These are phyloP conservation scores for Sporothrix schenckii DNA, from an alignment of 2,329 filamentous ascomycete genomes.

Conservation along the genomic window DNA sequence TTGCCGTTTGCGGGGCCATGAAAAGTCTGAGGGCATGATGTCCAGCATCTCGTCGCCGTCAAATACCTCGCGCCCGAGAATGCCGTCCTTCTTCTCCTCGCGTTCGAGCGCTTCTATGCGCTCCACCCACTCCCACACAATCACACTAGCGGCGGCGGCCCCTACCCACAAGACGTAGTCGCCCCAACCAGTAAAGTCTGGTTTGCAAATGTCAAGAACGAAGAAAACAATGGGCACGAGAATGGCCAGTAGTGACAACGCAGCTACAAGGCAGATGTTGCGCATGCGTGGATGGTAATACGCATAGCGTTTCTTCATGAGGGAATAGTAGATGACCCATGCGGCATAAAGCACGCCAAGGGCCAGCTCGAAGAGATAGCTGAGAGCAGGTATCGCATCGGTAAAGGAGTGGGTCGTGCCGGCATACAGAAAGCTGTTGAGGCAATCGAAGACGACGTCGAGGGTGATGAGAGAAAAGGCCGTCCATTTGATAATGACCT, in stretches of 20 bases:
- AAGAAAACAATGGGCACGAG: slow-evolving; percentile 92
- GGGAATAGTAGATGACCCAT: slow-evolving; percentile 89
- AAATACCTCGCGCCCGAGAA: slow-evolving; percentile 86
- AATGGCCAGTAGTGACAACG: slow-evolving; percentile 78
- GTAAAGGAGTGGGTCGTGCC: slow-evolving; percentile 67
- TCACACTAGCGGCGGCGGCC: slow-evolving; percentile 89
- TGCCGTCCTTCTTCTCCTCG: slow-evolving; percentile 91
- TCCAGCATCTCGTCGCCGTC: slow-evolving; percentile 94
- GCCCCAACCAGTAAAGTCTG: slow-evolving; percentile 86
- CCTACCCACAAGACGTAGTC: slow-evolving; percentile 98
- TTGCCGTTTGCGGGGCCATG: slow-evolving; percentile 49
- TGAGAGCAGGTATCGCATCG: slow-evolving; percentile 86
- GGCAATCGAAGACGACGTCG: slow-evolving; percentile 85
- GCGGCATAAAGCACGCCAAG: slow-evolving; percentile 86
- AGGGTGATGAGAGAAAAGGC: slow-evolving; percentile 91
- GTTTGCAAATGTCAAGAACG: slow-evolving; percentile 83
- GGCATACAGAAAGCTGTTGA: slow-evolving; percentile 77
- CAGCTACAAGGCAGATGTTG: slow-evolving; percentile 80
- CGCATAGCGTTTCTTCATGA: slow-evolving; percentile 89
- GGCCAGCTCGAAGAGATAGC: slow-evolving; percentile 86
- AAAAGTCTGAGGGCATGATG: slow-evolving; percentile 54
- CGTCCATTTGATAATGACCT: slow-evolving; percentile 98
- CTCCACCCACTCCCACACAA: slow-evolving; percentile 98
- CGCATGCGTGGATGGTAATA: slow-evolving; percentile 91
- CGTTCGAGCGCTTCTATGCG: slow-evolving; percentile 89